These are phyloP conservation scores for Heterobasidion parviporum DNA, from an alignment of 1,284 basidiomycete species.

Conservation along the genomic window DNA sequence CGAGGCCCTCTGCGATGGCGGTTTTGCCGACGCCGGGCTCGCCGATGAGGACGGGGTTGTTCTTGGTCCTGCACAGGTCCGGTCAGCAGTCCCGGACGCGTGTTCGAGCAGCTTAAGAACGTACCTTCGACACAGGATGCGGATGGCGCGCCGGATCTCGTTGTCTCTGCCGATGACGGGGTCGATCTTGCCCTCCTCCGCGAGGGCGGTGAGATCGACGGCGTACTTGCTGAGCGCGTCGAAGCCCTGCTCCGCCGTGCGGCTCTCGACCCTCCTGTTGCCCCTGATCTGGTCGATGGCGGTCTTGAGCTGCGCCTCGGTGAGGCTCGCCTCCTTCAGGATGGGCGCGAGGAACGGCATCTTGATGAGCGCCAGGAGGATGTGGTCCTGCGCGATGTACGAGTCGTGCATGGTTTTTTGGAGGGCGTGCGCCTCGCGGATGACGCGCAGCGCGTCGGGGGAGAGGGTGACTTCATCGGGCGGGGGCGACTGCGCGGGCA, in stretches of 20 bases:
- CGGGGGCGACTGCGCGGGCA: conserved; percentile 80
- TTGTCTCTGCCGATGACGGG: conserved; percentile 88
- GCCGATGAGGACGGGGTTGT: conserved; percentile 89
- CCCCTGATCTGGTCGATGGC: conserved; percentile 77
- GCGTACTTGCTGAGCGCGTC: conserved; percentile 81
- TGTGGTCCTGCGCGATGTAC: conserved; percentile 86
- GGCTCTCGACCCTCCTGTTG: conserved; percentile 75
- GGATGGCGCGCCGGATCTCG: conserved; percentile 78
- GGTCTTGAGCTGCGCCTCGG: conserved; percentile 67
- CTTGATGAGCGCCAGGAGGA: conserved; percentile 68
- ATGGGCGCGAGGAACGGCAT: conserved; percentile 58
- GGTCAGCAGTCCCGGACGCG: conserved; percentile 10
- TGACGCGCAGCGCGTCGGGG: conserved; percentile 52
- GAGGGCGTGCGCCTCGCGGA: conserved; percentile 74
- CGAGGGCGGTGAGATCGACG: conserved; percentile 80
- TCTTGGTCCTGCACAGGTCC: conserved; percentile 62
- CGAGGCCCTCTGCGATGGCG: conserved; percentile 91
- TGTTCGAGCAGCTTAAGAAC: conserved; percentile 2
- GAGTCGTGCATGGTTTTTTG: conserved; percentile 90
- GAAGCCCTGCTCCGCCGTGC: conserved; percentile 81
- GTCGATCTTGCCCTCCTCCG: conserved; percentile 88
- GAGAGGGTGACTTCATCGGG: conserved; percentile 75
- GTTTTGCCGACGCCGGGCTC: conserved; percentile 94
- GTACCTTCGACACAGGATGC: conserved; percentile 71
- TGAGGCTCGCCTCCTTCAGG: conserved; percentile 72